These are phyloP conservation scores for Puccinia horiana DNA, from an alignment of 1,284 basidiomycete genomes.

Conservation along the genomic window DNA sequence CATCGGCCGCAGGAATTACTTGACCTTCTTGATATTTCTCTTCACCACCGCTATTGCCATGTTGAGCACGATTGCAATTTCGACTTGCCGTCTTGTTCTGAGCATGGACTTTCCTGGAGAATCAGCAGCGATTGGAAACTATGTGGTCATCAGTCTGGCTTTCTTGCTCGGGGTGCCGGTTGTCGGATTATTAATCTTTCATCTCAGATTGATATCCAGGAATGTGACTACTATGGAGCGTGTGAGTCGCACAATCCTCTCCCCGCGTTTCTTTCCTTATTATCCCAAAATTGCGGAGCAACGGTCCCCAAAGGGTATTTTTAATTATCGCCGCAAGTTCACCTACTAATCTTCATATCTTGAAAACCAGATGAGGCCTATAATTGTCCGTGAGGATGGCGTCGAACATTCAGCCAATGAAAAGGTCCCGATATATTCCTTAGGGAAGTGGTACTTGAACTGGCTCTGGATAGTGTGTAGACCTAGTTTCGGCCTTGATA, in stretches of 20 bases:
- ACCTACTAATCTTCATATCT: neutral
- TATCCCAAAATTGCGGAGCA: neutral
- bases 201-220: constrained; percentile 54
- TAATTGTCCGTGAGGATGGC: neutral
- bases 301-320: too few species aligned
- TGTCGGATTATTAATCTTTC: constrained; percentile 54
- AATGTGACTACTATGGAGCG: constrained; percentile 57
- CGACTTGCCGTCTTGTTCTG: constrained; percentile 49
- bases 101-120: neutral
- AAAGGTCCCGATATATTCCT: constrained; percentile 6
- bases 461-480: constrained; percentile 26
- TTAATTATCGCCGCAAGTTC: neutral
- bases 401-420: neutral
- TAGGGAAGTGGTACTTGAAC: constrained; percentile 25
- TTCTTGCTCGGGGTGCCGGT: constrained; percentile 53
- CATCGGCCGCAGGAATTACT: constrained; percentile 57
- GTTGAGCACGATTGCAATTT: constrained; percentile 51
- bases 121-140: constrained; percentile 52
- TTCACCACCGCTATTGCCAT: constrained; percentile 41
- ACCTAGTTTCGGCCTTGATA: constrained; percentile 6
- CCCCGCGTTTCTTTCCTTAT: neutral
- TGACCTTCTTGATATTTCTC: constrained; percentile 56
- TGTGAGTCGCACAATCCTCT: constrained; percentile 23
- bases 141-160: constrained; percentile 54
- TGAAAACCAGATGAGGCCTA: neutral